phyloP scores from a whole-genome alignment of 2,329 filamentous ascomycete species.

The Penicillium sp. region DNA sequence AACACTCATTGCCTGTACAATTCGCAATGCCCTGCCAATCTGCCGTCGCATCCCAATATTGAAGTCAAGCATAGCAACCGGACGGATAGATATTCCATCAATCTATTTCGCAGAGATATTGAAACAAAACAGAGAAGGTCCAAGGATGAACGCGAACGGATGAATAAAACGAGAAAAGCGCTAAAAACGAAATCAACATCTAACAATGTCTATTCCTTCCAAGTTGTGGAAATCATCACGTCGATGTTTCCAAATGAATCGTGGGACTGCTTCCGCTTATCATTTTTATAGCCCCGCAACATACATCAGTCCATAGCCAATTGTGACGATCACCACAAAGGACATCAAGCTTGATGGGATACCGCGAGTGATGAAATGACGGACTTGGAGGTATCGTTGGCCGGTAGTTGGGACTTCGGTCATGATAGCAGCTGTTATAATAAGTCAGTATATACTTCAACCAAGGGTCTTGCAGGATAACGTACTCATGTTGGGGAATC shows the following conservation, averaged over 20 bases:
- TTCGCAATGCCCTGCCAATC: too few species aligned
- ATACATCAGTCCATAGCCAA: constrained; percentile 91
- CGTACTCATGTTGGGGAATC: constrained; percentile 99
- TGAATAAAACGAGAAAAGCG: background rate
- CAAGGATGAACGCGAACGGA: too few species aligned
- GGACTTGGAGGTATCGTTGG: constrained; percentile 86
- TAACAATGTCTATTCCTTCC: background rate
- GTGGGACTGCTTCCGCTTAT: background rate
- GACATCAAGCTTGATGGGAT: constrained; percentile 84
- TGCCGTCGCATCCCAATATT: background rate
- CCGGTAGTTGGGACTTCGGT: constrained; percentile 93
- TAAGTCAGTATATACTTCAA: constrained; percentile 18
- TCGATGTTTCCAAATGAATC: background rate
- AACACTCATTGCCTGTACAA: too few species aligned
- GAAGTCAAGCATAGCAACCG: background rate
- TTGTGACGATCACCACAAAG: constrained; percentile 78
- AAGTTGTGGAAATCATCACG: background rate
- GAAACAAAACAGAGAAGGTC: background rate
- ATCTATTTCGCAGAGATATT: constrained; percentile 8
- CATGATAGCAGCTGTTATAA: constrained; percentile 84
- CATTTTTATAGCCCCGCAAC: constrained; percentile 64
- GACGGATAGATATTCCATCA: background rate
- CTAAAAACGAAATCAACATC: background rate
- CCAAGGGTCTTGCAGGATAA: constrained; percentile 33
- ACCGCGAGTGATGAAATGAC: constrained; percentile 93